Conservation (phyloP, 2,329 filamentous ascomycete species). For the Verticillium dahliae region DNA sequence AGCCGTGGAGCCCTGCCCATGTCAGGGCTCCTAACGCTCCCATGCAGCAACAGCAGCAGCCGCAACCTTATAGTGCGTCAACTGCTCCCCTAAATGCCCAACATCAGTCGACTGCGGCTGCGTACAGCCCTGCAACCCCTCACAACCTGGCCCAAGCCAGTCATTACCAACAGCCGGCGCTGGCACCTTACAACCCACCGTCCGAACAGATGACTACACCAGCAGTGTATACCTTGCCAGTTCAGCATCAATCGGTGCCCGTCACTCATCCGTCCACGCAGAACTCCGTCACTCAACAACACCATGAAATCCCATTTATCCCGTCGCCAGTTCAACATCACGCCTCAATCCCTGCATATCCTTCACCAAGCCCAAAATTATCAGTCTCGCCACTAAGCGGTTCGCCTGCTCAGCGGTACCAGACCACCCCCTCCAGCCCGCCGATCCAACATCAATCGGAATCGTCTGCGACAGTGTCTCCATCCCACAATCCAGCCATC, state of each 20-base stretch:
- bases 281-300: neutral
- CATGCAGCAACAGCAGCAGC: too few relatives aligned
- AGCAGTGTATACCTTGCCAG: neutral
- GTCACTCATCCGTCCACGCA: neutral
- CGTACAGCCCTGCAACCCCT: neutral
- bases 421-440: neutral
- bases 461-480: neutral
- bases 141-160: too few relatives aligned
- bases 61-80: neutral
- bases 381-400: neutral
- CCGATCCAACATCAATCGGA: neutral
- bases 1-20: neutral
- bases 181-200: neutral
- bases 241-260: neutral
- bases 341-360: neutral
- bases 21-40: neutral
- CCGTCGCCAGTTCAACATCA: neutral
- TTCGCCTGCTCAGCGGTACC: neutral
- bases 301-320: neutral
- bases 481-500: neutral
- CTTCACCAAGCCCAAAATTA: neutral
- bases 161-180: too few relatives aligned
- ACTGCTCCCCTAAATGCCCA: neutral
- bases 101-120: neutral
- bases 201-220: neutral